Conservation (phyloP, 2,329 filamentous ascomycete genomes). For the Xylariales sp. region DNA sequence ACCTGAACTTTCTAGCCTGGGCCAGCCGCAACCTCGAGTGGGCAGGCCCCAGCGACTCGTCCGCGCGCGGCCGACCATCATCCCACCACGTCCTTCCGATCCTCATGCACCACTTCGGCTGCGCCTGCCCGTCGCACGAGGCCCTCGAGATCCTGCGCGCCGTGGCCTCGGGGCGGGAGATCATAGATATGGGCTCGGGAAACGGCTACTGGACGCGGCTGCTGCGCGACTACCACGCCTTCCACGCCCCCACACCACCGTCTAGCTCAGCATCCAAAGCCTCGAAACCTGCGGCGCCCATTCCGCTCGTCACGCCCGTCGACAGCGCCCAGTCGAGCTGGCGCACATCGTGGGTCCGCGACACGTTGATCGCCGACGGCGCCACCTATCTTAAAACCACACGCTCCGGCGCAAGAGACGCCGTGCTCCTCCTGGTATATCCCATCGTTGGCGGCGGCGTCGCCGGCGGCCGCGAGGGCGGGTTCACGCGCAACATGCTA, state of each 20-base stretch:
- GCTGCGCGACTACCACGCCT: slow-evolving; percentile 59
- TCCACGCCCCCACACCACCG: slow-evolving; percentile 6
- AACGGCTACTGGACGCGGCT: slow-evolving; percentile 82
- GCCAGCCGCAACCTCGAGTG: slow-evolving; percentile 72
- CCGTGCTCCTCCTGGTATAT: slow-evolving; percentile 77
- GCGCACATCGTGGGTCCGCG: slow-evolving; percentile 74
- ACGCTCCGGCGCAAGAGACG: slow-evolving; percentile 62
- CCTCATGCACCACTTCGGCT: slow-evolving; percentile 84
- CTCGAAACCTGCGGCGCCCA: slow-evolving; percentile 39
- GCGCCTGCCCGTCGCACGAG: slow-evolving; percentile 75
- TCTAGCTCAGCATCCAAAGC: neutral
- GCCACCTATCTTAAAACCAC: slow-evolving; percentile 63
- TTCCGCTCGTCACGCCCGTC: slow-evolving; percentile 66
- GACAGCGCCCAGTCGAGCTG: slow-evolving; percentile 77
- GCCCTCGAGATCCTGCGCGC: slow-evolving; percentile 69
- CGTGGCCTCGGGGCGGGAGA: slow-evolving; percentile 62
- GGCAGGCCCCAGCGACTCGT: slow-evolving; percentile 68
- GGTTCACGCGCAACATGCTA: slow-evolving; percentile 73
- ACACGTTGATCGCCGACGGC: slow-evolving; percentile 73
- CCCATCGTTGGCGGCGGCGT: slow-evolving; percentile 74
- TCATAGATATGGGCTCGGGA: slow-evolving; percentile 76
- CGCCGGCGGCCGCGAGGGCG: slow-evolving; percentile 71
- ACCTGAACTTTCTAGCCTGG: slow-evolving; percentile 75
- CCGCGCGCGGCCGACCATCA: slow-evolving; percentile 60
- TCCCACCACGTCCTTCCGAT: slow-evolving; percentile 76